Percentiles rank a stretch among this genome's conserved stretches.
Conservation (phyloP, 2,329 filamentous ascomycete genomes). For the Aspergillus viridinutans region DNA sequence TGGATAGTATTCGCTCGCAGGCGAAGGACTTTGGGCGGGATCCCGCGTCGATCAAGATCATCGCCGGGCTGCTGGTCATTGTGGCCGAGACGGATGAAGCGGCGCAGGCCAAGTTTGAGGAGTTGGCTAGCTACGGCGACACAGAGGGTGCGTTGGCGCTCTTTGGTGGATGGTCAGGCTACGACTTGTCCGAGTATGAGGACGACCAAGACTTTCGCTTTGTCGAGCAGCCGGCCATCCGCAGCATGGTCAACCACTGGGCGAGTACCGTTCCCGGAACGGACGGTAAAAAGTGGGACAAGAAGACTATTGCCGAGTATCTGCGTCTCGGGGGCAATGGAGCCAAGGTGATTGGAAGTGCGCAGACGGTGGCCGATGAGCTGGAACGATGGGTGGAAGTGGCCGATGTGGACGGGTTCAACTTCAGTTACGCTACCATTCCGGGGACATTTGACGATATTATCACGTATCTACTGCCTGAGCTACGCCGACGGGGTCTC, state of each 20-base stretch:
- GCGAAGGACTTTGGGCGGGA: slow-evolving; percentile 38
- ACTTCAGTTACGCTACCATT: slow-evolving; percentile 31
- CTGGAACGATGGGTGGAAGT: slow-evolving; percentile 35
- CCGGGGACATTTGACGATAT: slow-evolving; percentile 37
- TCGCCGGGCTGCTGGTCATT: slow-evolving; percentile 43
- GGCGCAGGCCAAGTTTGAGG: slow-evolving; percentile 41
- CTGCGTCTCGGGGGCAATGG: slow-evolving; percentile 33
- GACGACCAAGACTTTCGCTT: slow-evolving; percentile 47
- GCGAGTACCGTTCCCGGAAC: slow-evolving; percentile 41
- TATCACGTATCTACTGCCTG: slow-evolving; percentile 29
- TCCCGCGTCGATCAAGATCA: slow-evolving; percentile 40
- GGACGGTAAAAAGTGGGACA: slow-evolving; percentile 37
- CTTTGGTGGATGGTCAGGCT: slow-evolving; percentile 47
- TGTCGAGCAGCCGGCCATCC: slow-evolving; percentile 38
- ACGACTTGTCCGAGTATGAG: slow-evolving; percentile 39
- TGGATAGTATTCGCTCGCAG: slow-evolving; percentile 40
- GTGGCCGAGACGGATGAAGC: slow-evolving; percentile 44
- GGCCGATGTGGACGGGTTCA: slow-evolving; percentile 34
- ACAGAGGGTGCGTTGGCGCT: slow-evolving; percentile 42
- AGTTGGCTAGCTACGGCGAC: slow-evolving; percentile 42
- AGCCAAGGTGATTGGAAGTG: slow-evolving; percentile 33
- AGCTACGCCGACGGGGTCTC: slow-evolving; percentile 30
- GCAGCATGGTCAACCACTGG: slow-evolving; percentile 44
- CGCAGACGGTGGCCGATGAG: slow-evolving; percentile 35
- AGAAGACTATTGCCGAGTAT: slow-evolving; percentile 33